Evolutionary conservation across 371 early-diverging fungal genomes (phyloP), one percentile per base, ranked within the genome.

Genomic region (Actinomucor elegans): DNA sequence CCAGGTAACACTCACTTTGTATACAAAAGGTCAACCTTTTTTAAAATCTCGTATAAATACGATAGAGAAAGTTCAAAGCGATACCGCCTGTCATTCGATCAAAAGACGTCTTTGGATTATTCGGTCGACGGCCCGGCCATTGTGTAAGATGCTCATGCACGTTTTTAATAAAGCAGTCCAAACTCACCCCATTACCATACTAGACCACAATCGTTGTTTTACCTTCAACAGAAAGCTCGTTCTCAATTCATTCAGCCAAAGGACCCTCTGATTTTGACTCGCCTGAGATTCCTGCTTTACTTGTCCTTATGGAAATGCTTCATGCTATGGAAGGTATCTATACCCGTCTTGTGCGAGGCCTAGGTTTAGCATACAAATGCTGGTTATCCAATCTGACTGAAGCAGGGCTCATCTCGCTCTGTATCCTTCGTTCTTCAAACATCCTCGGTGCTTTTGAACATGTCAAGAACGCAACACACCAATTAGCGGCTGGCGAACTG

Each of bases 171-270:
- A n/a, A n/a, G n/a, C n/a, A n/a, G n/a, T n/a, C n/a, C n/a, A n/a
- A n/a, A n/a, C 8, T 48, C n/a, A 7, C 17, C 14, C 31, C 15
- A 17, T 20, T 14, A 35, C n/a, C 26, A 24, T 28, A 21, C 15
- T 29, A 60, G 66, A 78, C 80, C 2, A 57, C 57, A 18, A 52
- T 81, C 5, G 64, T 81, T 27, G 71, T 62, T 34, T 53, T 77
- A 54, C 76, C 81, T 1, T 65, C 79, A 0, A 79, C 76, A n/a
- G 81, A 81, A 66, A 77, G 76, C 14, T 72, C 78, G 2, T 81
- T 69, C 54, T 77, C 81, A 2, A 34, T 61, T 10, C 79, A 80
- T 57, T 52, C 66, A 6, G 59, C 73, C 35, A 40, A 48, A 45
- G 59, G 80, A 4, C 78, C 80, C 7, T 65, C 59, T 12, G 55